phyloP scores from a whole-genome alignment of 352 stramenopile genomes.

The Phytopythium kandeliae region DNA sequence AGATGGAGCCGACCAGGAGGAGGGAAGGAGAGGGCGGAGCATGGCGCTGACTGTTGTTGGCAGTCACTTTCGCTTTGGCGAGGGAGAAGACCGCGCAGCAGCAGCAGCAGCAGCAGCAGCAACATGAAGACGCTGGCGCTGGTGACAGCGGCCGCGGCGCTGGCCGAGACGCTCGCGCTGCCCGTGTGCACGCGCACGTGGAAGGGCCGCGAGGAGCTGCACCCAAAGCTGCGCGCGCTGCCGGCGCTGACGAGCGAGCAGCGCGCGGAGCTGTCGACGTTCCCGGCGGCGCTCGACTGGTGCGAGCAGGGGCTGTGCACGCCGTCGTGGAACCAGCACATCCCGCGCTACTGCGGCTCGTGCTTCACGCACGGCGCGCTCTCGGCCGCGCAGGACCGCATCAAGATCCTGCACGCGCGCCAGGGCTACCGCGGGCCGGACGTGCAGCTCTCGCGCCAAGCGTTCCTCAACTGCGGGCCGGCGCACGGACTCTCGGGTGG shows the following conservation, averaged over 20 bases:
- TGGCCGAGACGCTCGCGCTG: slow-evolving; percentile 13
- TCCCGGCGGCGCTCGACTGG: slow-evolving; percentile 82
- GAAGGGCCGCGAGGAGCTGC: slow-evolving; percentile 34
- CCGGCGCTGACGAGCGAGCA: slow-evolving; percentile 24
- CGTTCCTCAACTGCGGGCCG: slow-evolving; percentile 58
- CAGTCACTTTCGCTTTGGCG: too few species aligned
- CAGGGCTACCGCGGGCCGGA: slow-evolving; percentile 36
- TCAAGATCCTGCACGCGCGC: slow-evolving; percentile 57
- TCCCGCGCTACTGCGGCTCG: slow-evolving; percentile 69
- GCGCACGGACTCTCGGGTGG: slow-evolving; percentile 46
- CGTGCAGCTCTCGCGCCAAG: slow-evolving; percentile 52
- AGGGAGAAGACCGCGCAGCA: neutral
- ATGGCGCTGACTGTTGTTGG: too few species aligned
- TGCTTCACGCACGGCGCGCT: slow-evolving; percentile 67
- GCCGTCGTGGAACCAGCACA: slow-evolving; percentile 68
- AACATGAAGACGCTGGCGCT: slow-evolving; percentile 3
- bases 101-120: too few species aligned
- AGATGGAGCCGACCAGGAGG: too few species aligned
- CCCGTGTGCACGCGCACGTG: slow-evolving; percentile 46
- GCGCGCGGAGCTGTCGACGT: slow-evolving; percentile 26
- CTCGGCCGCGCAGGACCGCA: slow-evolving; percentile 46
- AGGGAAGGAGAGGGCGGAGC: too few species aligned
- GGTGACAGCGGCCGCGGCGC: neutral
- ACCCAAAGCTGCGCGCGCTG: slow-evolving; percentile 26
- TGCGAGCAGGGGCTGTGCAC: slow-evolving; percentile 52